These are phyloP conservation scores for Cardamine chenopodiifolia DNA, from an alignment of 345 rosid species.

Conservation along the genomic window DNA sequence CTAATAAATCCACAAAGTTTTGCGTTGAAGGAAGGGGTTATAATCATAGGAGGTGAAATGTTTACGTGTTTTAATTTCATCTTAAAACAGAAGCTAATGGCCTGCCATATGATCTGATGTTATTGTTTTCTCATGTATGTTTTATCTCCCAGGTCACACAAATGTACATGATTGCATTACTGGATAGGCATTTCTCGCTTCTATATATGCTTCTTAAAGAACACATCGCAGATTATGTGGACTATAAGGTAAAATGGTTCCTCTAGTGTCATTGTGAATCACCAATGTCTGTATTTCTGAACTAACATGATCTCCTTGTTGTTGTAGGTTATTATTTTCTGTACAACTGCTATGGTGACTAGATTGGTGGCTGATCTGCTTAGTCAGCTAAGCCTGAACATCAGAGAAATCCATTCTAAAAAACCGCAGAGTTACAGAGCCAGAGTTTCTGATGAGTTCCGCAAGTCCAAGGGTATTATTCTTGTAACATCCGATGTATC, in stretches of 20 bases:
- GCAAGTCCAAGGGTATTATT: slow-evolving; percentile 90
- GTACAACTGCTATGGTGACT: slow-evolving; percentile 97
- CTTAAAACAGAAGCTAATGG: not conserved
- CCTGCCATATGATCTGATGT: slow-evolving; percentile 11
- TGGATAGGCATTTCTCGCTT: slow-evolving; percentile 75
- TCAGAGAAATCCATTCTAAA: slow-evolving; percentile 95
- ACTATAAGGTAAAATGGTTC: slow-evolving; percentile 67
- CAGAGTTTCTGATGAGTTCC: slow-evolving; percentile 89
- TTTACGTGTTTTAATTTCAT: not conserved
- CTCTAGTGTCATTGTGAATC: slow-evolving; percentile 9
- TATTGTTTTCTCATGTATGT: slow-evolving; percentile 15
- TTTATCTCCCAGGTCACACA: slow-evolving; percentile 75
- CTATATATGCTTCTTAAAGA: slow-evolving; percentile 76
- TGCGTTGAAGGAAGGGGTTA: slow-evolving; percentile 42
- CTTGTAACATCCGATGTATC: slow-evolving; percentile 98
- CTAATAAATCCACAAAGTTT: slow-evolving; percentile 30
- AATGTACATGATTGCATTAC: slow-evolving; percentile 69
- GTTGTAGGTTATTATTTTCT: slow-evolving; percentile 85
- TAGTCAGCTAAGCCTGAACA: slow-evolving; percentile 75
- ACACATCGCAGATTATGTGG: slow-evolving; percentile 78
- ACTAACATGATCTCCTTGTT: not conserved
- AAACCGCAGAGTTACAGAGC: slow-evolving; percentile 94
- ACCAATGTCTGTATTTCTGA: not conserved
- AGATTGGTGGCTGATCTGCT: slow-evolving; percentile 77
- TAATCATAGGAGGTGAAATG: slow-evolving; percentile 52